Evolutionary conservation across 176 grass and related monocot genomes (phyloP).

Genomic region (Carex parvula): DNA sequence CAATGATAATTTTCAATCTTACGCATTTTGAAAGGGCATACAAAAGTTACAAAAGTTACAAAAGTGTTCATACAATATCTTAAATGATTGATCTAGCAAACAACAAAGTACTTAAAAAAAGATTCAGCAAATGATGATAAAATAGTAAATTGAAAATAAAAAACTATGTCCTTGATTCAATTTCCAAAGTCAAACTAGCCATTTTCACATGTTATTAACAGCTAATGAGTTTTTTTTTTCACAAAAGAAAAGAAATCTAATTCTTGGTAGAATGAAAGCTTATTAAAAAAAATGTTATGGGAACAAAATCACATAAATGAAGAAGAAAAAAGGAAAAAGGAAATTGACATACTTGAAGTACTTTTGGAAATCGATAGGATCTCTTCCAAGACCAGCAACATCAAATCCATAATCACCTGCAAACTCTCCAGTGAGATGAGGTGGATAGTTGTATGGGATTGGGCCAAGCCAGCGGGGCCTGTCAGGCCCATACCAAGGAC

Average conservation of each 20-base stretch:
- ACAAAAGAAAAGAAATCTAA: not conserved
- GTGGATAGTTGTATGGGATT: slow-evolving; percentile 63
- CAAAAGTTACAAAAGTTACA: not conserved
- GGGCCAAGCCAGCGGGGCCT: slow-evolving; percentile 86
- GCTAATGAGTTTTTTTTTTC: not conserved
- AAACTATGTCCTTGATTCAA: not conserved
- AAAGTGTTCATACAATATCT: not conserved
- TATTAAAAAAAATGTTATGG: not conserved
- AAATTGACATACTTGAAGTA: slow-evolving; percentile 75
- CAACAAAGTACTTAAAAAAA: not conserved
- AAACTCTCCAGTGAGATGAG: slow-evolving; percentile 63
- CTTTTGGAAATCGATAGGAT: slow-evolving; percentile 67
- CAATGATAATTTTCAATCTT: not conserved
- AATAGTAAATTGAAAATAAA: not conserved
- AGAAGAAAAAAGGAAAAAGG: not conserved
- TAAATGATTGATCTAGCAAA: not conserved
- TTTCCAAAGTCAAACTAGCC: not conserved
- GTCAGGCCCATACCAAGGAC: slow-evolving; percentile 69
- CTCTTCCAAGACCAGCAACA: slow-evolving; percentile 73
- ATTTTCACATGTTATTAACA: not conserved
- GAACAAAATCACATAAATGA: not conserved
- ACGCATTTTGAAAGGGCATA: not conserved
- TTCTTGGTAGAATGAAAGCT: not conserved
- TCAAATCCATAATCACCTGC: slow-evolving; percentile 94
- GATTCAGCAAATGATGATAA: not conserved